Conservation (phyloP, 257 asterid genomes). For the Osmanthus fragrans region DNA sequence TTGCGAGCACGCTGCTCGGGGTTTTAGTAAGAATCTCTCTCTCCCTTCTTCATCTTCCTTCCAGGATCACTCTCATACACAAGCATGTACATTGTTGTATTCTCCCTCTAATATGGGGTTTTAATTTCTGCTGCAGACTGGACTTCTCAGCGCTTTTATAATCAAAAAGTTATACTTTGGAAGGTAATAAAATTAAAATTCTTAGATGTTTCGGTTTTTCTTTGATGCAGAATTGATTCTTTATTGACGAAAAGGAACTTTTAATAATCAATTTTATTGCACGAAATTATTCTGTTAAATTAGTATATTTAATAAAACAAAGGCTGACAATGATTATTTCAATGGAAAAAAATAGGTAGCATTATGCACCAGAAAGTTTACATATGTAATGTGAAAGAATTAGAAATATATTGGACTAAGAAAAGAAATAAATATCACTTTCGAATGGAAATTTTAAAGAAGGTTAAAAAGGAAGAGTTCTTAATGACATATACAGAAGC, state of each 20-base stretch:
- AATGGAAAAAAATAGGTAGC: background rate
- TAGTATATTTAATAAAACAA: background rate
- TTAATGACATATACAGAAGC: background rate
- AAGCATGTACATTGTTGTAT: background rate
- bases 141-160: conserved; percentile 46
- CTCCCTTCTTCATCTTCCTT: conserved; percentile 8
- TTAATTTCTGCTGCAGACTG: conserved; percentile 29
- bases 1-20: conserved; percentile 46
- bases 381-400: background rate
- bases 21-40: conserved; percentile 31
- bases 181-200: conserved; percentile 24
- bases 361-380: background rate
- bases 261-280: background rate
- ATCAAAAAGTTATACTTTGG: conserved; percentile 49
- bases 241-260: background rate
- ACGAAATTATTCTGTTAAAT: too few species aligned
- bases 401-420: background rate
- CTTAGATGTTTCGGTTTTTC: background rate
- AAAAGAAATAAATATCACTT: background rate
- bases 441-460: background rate
- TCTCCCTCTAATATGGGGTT: background rate
- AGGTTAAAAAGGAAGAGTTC: background rate
- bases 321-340: background rate
- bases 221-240: background rate
- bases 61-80: background rate